Evolutionary conservation across 768 basidiomycete genomes (phyloP).

Genomic region (Baorangia bicolor): DNA sequence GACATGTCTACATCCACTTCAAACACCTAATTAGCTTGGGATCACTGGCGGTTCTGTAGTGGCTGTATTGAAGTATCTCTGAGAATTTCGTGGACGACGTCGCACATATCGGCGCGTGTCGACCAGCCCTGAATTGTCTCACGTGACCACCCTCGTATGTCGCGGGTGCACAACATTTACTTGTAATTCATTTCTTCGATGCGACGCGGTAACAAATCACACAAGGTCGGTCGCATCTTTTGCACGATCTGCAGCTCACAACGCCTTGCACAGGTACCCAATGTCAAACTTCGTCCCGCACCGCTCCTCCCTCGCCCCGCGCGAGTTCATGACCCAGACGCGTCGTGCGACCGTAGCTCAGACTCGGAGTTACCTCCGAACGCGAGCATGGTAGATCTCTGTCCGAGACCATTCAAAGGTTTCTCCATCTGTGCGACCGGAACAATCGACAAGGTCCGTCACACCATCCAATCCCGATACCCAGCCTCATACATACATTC

Average conservation of each 20-base stretch:
- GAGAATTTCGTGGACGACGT: too few species aligned
- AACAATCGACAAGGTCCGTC: constrained; percentile 69
- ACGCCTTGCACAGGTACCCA: constrained; percentile 59
- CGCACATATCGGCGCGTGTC: too few species aligned
- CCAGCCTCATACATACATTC: not conserved
- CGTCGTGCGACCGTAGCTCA: constrained; percentile 40
- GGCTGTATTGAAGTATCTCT: too few species aligned
- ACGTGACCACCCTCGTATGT: constrained; percentile 22
- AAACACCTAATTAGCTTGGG: too few species aligned
- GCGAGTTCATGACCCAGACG: constrained; percentile 17
- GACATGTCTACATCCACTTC: not conserved
- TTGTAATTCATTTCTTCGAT: constrained; percentile 26
- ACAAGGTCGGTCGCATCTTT: constrained; percentile 44
- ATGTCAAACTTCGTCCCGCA: constrained; percentile 77
- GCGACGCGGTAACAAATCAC: constrained; percentile 64
- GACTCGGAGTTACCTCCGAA: constrained; percentile 52
- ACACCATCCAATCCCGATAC: constrained; percentile 2
- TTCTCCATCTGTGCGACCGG: constrained; percentile 75
- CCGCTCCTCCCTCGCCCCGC: constrained; percentile 32
- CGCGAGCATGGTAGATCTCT: constrained; percentile 43
- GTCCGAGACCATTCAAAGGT: constrained; percentile 67
- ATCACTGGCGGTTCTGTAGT: too few species aligned
- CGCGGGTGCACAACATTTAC: not conserved
- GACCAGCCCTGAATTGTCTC: constrained; percentile 26
- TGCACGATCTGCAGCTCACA: not conserved